Base-by-base conservation (phyloP, 768 basidiomycete genomes). In the Roridomyces roridus region DNA sequence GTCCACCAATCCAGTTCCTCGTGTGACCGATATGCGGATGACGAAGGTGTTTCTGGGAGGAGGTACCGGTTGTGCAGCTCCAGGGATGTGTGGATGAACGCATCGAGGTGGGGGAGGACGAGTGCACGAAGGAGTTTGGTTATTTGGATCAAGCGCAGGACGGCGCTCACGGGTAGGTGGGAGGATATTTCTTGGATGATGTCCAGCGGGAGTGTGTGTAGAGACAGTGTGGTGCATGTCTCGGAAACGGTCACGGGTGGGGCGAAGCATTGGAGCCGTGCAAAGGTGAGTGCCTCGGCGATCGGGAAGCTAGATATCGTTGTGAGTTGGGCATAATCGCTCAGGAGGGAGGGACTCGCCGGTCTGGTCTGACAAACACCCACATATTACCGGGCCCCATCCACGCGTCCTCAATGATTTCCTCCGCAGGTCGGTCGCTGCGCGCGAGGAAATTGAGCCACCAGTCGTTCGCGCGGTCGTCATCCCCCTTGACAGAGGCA, bases 361-460 rank as follows among this genome's bases (percentile, higher is more conserved):
- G 34, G 23, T 46, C 46, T 20, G 46, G 46, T 35, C 46, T 20
- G 7, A 46, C 46, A 26, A 46, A 34, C 20, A 12, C 14, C 46
- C 46, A 46, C 46, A 46, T 31, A 18, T 46, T 46, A 8, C 46
- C 46, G 20, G 25, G 46, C 11, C 46, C 46, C 46, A 21, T 46
- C 46, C 46, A 46, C 6, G 46, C 46, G n/a, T 46, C 46, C 8
- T 34, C 6, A 11, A 29, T n/a, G 11, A 46, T 35, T 17, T 46
- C 28, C 6, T 20, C n/a, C 6, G n/a, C 18, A n/a, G 46, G 12
- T 34, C 31, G 28, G 25, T 46, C 46, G 12, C 21, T 34, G 4
- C 20, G 31, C 9, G 46, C 35, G 18, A 46, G 37, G 20, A 40
- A 31, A 14, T 31, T 14, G 14, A 31, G 29, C 29, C 29, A 31